A percentile compares a stretch with the other conserved stretches of the same genome.
Conservation (phyloP, 495 filamentous ascomycete species). For the Xylaria flabelliformis region DNA sequence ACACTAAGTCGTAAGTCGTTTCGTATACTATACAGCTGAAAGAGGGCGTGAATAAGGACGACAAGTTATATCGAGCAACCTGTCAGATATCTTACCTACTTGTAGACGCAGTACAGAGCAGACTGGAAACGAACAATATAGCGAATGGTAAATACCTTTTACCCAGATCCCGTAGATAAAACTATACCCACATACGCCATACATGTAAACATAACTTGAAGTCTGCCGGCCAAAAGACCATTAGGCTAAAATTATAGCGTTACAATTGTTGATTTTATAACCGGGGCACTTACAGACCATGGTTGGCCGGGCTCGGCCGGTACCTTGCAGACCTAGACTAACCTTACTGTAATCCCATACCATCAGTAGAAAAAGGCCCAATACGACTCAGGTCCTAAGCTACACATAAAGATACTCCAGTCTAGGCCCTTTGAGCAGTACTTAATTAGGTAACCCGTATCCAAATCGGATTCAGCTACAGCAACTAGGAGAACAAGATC, state of each 20-base stretch:
- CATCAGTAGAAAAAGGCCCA: not conserved
- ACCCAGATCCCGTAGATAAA: not conserved
- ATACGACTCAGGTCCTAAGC: not conserved
- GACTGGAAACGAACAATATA: not conserved
- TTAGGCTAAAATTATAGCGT: slow-evolving; percentile 22
- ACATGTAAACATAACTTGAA: not conserved
- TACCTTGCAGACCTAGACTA: slow-evolving; percentile 25
- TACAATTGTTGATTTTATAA: slow-evolving; percentile 11
- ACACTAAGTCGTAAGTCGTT: not conserved
- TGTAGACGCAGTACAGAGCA: not conserved
- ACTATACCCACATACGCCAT: not conserved
- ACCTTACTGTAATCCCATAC: not conserved
- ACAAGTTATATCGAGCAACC: not conserved
- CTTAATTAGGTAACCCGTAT: not conserved
- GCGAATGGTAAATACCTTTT: not conserved
- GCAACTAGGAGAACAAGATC: not conserved
- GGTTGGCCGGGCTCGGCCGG: slow-evolving; percentile 12
- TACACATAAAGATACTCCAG: not conserved
- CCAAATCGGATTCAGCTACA: not conserved
- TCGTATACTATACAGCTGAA: not conserved
- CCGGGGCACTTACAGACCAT: not conserved
- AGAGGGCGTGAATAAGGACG: not conserved
- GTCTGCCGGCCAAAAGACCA: not conserved
- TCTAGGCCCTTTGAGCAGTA: not conserved
- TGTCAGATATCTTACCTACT: not conserved